Conservation (phyloP, 345 rosid genomes). For the Brassica nigra region DNA sequence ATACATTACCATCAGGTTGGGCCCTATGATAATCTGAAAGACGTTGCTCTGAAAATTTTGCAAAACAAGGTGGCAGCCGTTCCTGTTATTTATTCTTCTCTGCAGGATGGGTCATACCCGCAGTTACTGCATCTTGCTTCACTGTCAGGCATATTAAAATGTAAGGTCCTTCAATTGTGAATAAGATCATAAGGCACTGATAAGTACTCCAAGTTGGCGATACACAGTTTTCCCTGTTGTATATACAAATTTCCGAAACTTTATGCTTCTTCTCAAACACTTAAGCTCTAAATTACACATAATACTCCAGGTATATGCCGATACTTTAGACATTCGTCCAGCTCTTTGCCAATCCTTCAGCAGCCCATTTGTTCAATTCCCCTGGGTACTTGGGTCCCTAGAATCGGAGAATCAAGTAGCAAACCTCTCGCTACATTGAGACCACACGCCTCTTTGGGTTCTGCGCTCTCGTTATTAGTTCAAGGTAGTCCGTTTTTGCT, state of each 20-base stretch:
- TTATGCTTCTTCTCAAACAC: constrained; percentile 24
- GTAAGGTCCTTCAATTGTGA: constrained; percentile 49
- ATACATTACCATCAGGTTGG: constrained; percentile 68
- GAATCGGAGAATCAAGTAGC: constrained; percentile 73
- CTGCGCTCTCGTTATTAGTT: constrained; percentile 69
- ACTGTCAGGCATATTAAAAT: constrained; percentile 83
- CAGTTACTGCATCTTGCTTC: constrained; percentile 93
- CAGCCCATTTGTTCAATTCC: constrained; percentile 78
- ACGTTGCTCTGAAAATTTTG: constrained; percentile 79
- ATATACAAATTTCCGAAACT: background rate
- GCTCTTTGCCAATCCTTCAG: constrained; percentile 89
- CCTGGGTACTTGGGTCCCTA: constrained; percentile 93
- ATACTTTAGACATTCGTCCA: constrained; percentile 80
- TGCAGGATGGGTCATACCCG: constrained; percentile 66
- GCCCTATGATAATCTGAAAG: constrained; percentile 82
- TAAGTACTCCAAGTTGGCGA: background rate
- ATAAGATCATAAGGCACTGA: constrained; percentile 19
- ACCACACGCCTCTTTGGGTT: constrained; percentile 72
- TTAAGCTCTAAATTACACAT: constrained; percentile 29
- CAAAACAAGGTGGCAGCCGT: constrained; percentile 73
- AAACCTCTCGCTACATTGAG: constrained; percentile 65
- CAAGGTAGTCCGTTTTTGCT: constrained; percentile 55
- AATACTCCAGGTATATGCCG: constrained; percentile 84
- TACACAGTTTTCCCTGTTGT: constrained; percentile 6
- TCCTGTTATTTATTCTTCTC: constrained; percentile 66